Conservation (phyloP, 2,329 filamentous ascomycete species). For the Sporothrix schenckii region DNA sequence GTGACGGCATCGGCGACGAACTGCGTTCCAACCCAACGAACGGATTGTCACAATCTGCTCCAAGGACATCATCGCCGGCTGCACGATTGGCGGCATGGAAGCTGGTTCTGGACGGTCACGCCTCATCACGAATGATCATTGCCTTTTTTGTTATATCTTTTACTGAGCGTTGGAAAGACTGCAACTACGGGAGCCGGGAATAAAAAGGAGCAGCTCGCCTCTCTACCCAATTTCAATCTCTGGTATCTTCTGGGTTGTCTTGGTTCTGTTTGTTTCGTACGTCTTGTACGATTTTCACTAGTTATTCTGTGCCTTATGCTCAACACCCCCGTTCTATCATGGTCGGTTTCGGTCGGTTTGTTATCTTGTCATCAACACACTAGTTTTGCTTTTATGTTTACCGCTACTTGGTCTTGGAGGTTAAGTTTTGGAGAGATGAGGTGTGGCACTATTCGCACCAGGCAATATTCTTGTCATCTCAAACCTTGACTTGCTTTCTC, state of each 20-base stretch:
- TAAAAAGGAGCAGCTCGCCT: neutral
- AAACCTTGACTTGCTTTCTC: neutral
- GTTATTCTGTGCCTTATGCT: neutral
- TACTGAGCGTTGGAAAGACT: constrained; percentile 27
- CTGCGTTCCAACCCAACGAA: neutral
- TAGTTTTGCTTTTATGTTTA: neutral
- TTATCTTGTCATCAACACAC: constrained; percentile 21
- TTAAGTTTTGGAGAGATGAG: neutral
- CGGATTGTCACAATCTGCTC: neutral
- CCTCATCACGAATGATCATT: neutral
- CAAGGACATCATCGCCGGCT: constrained; percentile 7
- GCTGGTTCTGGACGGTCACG: neutral
- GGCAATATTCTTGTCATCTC: neutral
- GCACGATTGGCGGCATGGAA: neutral
- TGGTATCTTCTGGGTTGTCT: constrained; percentile 10
- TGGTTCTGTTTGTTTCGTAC: neutral
- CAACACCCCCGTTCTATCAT: constrained; percentile 17
- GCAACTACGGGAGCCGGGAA: constrained; percentile 13
- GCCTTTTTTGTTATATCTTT: constrained; percentile 10
- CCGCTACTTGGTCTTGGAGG: neutral
- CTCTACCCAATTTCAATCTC: neutral
- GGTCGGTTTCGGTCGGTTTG: constrained; percentile 24
- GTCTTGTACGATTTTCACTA: neutral
- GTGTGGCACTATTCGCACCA: no score
- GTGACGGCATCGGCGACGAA: neutral